Evolutionary conservation across 768 basidiomycete species (phyloP), one percentile per base, ranked within the genome.

Genomic region (Sporobolomyces pararoseus): DNA sequence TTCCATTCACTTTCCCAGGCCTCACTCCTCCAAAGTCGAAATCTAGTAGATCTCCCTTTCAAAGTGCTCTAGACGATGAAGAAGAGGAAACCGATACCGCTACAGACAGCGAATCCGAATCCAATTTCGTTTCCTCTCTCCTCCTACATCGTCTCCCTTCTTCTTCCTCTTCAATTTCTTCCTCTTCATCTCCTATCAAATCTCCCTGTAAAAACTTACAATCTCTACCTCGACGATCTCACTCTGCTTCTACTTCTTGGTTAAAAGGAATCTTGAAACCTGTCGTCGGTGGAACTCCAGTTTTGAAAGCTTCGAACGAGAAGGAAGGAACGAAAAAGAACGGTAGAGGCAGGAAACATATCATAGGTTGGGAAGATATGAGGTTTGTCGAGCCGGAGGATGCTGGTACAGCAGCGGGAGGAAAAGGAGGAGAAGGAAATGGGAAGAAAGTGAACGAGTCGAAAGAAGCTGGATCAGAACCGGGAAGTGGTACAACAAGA

Each of bases 281-380:
- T 2, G 50, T 44, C n/a, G 32, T 10, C 9, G 42, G 49, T 31
- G 37, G 42, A n/a, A 49, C 35, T 35, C 27, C 49, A 19, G 35
- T 25, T 29, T 3, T 37, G 16, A 58, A 54, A 27, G 66, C 47
- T 2, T 10, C 6, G 35, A 55, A 65, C 58, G 63, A 65, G 50
- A 54, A 55, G 13, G 67, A 72, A 27, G 72, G 72, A 13, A 54
- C 51, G 19, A 37, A 37, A 19, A 23, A 46, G 50, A 73, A 73
- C 47, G 67, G 64, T 12, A 37, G 71, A 13, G 63, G 72, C 9
- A 37, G 64, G 60, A 69, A 54, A 51, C 72, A 73, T 49, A 34
- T 39, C 7, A 35, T 63, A 6, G 55, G 55, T 6, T 73, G 64
- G 54, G 67, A 65, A 3, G 71, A 72, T 44, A n/a, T 39, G 21